Evolutionary conservation across 192 early-diverging fungal genomes (phyloP), one percentile per base, ranked within the genome.

Genomic region (Coemansia sp.): DNA sequence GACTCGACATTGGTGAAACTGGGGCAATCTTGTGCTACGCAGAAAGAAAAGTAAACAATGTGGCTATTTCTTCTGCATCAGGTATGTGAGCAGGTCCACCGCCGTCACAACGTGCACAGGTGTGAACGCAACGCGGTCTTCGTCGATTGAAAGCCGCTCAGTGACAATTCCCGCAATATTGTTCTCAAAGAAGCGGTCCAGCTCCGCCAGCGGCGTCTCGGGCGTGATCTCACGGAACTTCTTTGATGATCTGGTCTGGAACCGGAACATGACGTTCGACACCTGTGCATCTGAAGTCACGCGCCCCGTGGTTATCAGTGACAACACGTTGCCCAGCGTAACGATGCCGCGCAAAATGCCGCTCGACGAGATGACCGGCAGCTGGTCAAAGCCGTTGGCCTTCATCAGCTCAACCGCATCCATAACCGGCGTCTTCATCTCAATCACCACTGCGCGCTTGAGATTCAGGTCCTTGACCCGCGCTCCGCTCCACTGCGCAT

Each of bases 341-440:
- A 98, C 86, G 55, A 97, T 81, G 47, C 96, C 96, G 54, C 86
- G 87, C 51, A 96, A 82, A 45, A 76, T 82, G 37, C 79, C 79
- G 37, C 82, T 68, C n/a, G 76, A 67, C 12, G 87, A 83, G 29
- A 92, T 90, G 37, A 97, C 94, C 23, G 95, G 95, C 25, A 97
- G 85, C 84, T 99, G 97, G 82, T 97, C 94, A 72, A 97, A 97
- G 19, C 89, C 94, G 65, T 91, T 88, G 22, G 79, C 62, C 67
- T 94, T 85, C 93, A 97, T 94, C 71, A 93, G 86, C 61, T 88
- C 80, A 43, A 96, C 88, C n/a, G 94, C 95, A 62, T 95, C 89
- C 12, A 75, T 76, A 65, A 86, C 87, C 12, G 88, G 79, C 29
- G 90, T 90, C 67, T 84, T 70, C 73, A 87, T 85, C 60, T 91